Base-by-base conservation (phyloP, 768 basidiomycete genomes). In the Pisolithus tinctorius region DNA sequence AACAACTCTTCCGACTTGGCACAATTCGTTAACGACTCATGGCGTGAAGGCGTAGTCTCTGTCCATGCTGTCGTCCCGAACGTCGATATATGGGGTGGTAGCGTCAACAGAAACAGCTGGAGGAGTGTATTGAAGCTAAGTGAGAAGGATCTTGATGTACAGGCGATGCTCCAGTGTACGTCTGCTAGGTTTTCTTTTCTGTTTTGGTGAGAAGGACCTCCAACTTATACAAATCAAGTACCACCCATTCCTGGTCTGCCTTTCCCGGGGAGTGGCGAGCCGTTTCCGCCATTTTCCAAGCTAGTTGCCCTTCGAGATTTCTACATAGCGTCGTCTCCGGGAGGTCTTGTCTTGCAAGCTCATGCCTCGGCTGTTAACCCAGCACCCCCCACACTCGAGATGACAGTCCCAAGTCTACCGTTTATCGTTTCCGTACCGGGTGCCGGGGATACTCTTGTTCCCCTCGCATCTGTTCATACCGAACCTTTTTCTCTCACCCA, bases 171-270 rank as follows among this genome's bases (percentile, higher is more conserved):
- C 48, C 75, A 77, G 49, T 71, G 87, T 88, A 60, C 30, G 84
- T 72, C 13, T 7, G 7, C 36, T 4, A 41, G 0, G 11, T 25
- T 20, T 4, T 30, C 45, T 25, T 48, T 31, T 14, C 13, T 31
- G 14, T 14, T 34, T 34, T 14, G 34, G 34, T 34, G 34, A 34
- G 13, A 34, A 34, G 34, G 34, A 34, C 14, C 10, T 26, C 36
- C 47, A 37, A 43, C 40, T 48, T n/a, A 47, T 42, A 39, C 14
- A 40, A 54, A 51, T 58, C 9, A 55, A 88, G 86, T 88, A 26
- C 84, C 83, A 7, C 62, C 70, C 7, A 58, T 89, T 7, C 84
- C 86, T 40, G 84, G 84, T 4, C 67, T 89, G 14, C 88, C 88
- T 16, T 64, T 66, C 17, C 82, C 84, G 3, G 82, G 82, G 14